Base-by-base conservation (phyloP, 139 green algal genomes). In the Chlorella sorokiniana region DNA sequence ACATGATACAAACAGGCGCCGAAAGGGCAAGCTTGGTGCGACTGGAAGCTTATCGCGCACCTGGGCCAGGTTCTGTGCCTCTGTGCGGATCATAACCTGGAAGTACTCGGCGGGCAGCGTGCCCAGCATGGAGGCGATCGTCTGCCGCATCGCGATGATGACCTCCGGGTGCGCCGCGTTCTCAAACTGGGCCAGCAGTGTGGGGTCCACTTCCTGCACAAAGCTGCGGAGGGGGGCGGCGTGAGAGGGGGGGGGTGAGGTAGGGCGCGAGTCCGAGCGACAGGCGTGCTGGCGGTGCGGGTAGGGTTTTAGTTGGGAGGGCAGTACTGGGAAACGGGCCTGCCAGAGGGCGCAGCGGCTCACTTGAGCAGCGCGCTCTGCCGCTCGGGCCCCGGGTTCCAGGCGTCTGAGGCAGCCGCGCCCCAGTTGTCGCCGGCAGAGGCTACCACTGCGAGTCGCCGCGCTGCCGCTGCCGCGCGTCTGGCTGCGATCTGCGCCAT, bases 81-180 rank as follows among this genome's bases (percentile, higher is more conserved):
- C 86, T 3, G 93, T 90, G 42, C 72, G 86, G 44, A 98, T 89
- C 5, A 86, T 94, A 44, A 98, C 92, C 23, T 90, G 73, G 78
- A 98, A 98, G 72, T 94, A 96, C 71, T 95, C 79, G 22, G 91
- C 90, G 7, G 95, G 95, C 69, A 98, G 89, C 0, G 86, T 91
- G 23, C 95, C 95, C 7, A 97, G 82, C 65, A 97, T 90, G 76
- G 94, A 95, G 74, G 81, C 88, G 56, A 98, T 86, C 0, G 95
- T 96, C 45, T 94, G 88, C 2, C 85, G 78, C 93, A 97, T 97
- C 20, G 93, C 94, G 27, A 56, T 41, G 14, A 76, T 69, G 27
- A 90, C 88, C 68, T 89, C 80, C 11, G 86, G 70, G 44, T 88
- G 83, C 51, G 88, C 88, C 33, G 83, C 78, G 4, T 90, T 74